Evolutionary conservation across 148 eudicot species (phyloP).

Genomic region (Vaccinium darrowii): DNA sequence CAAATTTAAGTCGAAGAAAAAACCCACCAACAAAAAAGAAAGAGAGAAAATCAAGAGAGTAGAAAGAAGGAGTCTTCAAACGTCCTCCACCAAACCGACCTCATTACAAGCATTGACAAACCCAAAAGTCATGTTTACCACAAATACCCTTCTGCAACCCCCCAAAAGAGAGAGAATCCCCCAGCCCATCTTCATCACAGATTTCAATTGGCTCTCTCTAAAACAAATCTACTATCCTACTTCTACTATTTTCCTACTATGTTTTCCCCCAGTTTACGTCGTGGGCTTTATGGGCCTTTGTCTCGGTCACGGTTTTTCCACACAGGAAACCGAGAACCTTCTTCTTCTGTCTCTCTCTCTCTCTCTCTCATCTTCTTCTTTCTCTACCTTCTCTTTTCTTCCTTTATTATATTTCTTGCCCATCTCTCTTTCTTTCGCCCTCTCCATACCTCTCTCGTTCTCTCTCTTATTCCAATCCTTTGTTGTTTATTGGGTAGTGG

Average conservation of each 20-base stretch:
- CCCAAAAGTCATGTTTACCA: background rate
- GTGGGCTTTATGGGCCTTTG: constrained; percentile 28
- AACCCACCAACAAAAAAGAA: background rate
- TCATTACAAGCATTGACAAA: background rate
- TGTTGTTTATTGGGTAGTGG: background rate
- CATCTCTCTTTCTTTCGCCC: constrained; percentile 7
- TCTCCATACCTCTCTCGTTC: constrained; percentile 5
- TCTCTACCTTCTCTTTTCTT: constrained; percentile 3
- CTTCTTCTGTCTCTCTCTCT: constrained; percentile 18
- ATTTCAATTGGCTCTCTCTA: background rate
- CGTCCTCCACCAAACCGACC: constrained; percentile 3
- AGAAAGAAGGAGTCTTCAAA: constrained; percentile 3
- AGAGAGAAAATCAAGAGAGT: background rate
- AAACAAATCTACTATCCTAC: background rate
- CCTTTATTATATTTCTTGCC: constrained; percentile 20
- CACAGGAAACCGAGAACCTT: constrained; percentile 29
- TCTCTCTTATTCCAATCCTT: constrained; percentile 13
- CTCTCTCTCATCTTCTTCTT: constrained; percentile 16
- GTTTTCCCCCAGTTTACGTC: background rate
- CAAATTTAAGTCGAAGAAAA: background rate
- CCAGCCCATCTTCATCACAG: constrained; percentile 7
- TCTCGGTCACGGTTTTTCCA: constrained; percentile 29
- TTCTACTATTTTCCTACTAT: background rate
- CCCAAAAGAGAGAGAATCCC: background rate
- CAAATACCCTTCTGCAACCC: constrained; percentile 13